These are phyloP conservation scores for Cokeromyces recurvatus DNA, from an alignment of 371 early-diverging fungal genomes.

Conservation along the genomic window DNA sequence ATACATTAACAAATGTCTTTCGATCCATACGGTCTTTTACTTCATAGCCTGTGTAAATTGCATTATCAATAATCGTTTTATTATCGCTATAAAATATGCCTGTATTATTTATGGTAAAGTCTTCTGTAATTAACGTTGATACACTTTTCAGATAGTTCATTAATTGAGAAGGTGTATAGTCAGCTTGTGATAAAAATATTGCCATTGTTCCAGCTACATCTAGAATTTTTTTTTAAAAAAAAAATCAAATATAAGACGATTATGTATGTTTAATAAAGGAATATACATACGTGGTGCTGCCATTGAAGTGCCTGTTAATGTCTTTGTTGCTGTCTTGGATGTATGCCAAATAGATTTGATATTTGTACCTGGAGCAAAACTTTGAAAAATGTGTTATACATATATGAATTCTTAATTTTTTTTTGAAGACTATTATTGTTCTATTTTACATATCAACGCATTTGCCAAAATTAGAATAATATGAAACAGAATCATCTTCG, in stretches of 20 bases:
- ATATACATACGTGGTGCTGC: slow-evolving; percentile 62
- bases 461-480: slow-evolving; percentile 72
- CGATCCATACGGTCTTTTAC: slow-evolving; percentile 7
- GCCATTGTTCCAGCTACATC: slow-evolving; percentile 46
- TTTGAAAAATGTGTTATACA: slow-evolving; percentile 1
- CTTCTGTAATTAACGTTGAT: slow-evolving; percentile 23
- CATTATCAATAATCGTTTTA: slow-evolving; percentile 40
- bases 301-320: slow-evolving; percentile 72
- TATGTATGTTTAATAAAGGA: too few relatives aligned
- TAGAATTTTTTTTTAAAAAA: neutral
- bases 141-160: slow-evolving; percentile 16
- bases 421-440: too few relatives aligned
- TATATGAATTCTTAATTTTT: neutral
- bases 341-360: slow-evolving; percentile 64
- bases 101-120: slow-evolving; percentile 31
- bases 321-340: slow-evolving; percentile 24
- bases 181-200: slow-evolving; percentile 23
- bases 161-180: slow-evolving; percentile 35
- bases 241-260: neutral
- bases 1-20: slow-evolving; percentile 21
- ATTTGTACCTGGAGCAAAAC: slow-evolving; percentile 72
- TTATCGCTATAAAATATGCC: slow-evolving; percentile 25
- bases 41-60: slow-evolving; percentile 23
- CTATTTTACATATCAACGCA: slow-evolving; percentile 75
- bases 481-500: slow-evolving; percentile 63